These are phyloP conservation scores for Cercospora berteroae DNA, from an alignment of 2,329 filamentous ascomycete genomes.

Conservation along the genomic window DNA sequence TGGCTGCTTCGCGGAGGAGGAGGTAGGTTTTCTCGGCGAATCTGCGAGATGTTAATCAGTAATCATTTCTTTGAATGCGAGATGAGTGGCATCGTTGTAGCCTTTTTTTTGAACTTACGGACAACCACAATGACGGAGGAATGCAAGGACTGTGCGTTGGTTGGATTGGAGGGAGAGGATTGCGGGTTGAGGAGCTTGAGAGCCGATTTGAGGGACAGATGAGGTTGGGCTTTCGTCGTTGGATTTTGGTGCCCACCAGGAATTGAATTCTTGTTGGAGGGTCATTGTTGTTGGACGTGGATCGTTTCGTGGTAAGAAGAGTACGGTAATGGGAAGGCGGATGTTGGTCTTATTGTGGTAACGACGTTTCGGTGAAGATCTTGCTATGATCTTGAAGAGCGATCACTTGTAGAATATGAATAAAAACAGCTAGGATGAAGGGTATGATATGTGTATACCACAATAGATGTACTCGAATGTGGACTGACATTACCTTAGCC, in stretches of 20 bases:
- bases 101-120: conserved; percentile 42
- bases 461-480: not conserved
- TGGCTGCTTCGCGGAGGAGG: conserved; percentile 53
- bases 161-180: conserved; percentile 53
- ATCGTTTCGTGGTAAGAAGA: not conserved
- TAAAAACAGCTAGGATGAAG: not conserved
- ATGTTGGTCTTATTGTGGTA: not conserved
- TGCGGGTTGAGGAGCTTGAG: conserved; percentile 55
- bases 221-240: conserved; percentile 23
- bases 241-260: conserved; percentile 42
- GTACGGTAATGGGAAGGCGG: not conserved
- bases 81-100: not conserved
- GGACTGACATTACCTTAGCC: not conserved
- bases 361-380: not conserved
- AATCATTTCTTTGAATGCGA: too few relatives aligned
- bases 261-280: conserved; percentile 39
- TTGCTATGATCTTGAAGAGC: not conserved
- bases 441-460: not conserved
- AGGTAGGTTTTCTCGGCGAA: conserved; percentile 56
- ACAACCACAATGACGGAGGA: conserved; percentile 71
- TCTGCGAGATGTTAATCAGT: not conserved
- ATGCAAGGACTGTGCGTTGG: conserved; percentile 62
- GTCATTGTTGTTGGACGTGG: conserved; percentile 18
- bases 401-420: not conserved
- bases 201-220: conserved; percentile 50